Conservation (phyloP, 352 stramenopile genomes). For the Halophytophthora batemanensis region DNA sequence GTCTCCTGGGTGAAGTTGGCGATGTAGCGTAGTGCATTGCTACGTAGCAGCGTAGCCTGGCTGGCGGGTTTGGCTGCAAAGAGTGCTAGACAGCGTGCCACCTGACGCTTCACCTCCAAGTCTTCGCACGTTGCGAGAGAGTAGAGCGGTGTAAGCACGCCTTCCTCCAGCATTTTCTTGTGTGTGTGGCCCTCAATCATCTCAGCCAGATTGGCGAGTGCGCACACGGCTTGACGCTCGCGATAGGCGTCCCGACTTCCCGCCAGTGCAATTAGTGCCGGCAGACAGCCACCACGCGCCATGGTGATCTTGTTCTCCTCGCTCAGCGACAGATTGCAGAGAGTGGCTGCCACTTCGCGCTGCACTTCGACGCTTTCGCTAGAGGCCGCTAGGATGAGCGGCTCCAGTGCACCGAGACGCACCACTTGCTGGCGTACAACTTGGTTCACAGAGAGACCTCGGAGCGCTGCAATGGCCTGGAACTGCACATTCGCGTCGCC, state of each 20-base stretch:
- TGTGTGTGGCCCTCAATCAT: conserved; percentile 95
- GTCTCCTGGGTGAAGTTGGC: conserved; percentile 77
- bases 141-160: conserved; percentile 89
- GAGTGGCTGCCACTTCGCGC: conserved; percentile 92
- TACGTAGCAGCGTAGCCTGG: conserved; percentile 85
- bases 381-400: conserved; percentile 90
- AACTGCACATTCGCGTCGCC: conserved; percentile 95
- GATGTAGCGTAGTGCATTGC: conserved; percentile 87
- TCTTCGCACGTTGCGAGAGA: conserved; percentile 67
- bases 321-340: conserved; percentile 94
- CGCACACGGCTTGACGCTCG: conserved; percentile 92
- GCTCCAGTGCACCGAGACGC: conserved; percentile 90
- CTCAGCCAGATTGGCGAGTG: conserved; percentile 94
- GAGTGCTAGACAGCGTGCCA: conserved; percentile 90
- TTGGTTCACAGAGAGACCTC: conserved; percentile 90
- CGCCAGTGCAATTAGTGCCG: conserved; percentile 88
- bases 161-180: conserved; percentile 93
- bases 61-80: conserved; percentile 92
- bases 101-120: conserved; percentile 90
- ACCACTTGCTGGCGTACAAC: conserved; percentile 89
- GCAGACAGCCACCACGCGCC: conserved; percentile 91
- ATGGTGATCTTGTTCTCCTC: conserved; percentile 97
- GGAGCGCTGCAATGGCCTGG: conserved; percentile 93
- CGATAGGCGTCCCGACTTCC: conserved; percentile 85
- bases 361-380: conserved; percentile 94